Evolutionary conservation across 2,329 filamentous ascomycete species (phyloP), one percentile per base, ranked within the genome.

Genomic region (Pyrenophora seminiperda): DNA sequence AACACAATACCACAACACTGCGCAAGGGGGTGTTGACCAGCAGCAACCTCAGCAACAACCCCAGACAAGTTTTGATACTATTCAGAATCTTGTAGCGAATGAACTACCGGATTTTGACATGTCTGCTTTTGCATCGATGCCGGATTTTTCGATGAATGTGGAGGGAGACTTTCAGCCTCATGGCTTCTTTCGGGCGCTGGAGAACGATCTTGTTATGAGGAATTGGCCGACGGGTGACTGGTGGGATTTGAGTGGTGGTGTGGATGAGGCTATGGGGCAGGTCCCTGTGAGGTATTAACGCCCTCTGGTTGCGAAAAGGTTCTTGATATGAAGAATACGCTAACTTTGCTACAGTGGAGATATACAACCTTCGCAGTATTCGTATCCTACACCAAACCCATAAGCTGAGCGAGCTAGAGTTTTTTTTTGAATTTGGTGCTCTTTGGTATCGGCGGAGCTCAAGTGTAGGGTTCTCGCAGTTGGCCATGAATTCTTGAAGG

Each of bases 191-290:
- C 43, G 67, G 5, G 66, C 66, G 1, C 37, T 70, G 22, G 67
- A 70, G 30, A 67, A 51, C n/a, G 66, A 69, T 19, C 61, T 69
- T 24, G 58, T 65, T n/a, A 53, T 53, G 7, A 47, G 60, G 10
- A 70, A 66, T 18, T 70, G 66, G 66, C 56, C 66, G 38, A 58
- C 61, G 24, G 24, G 24, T 19, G 41, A 50, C 14, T 67, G 63
- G 65, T 70, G 65, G 67, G 63, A 70, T 51, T 52, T 62, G 22
- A 47, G 50, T 18, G 47, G 56, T 22, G 43, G 47, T 9, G 37
- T 43, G n/a, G 42, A 48, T 17, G 45, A 39, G 7, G 14, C 20
- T 3, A 41, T 54, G 39, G 19, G 10, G 13, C 34, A 45, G 13
- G 30, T 34, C 14, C 37, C 46, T 32, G 45, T 10, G n/a, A 34